Conservation (phyloP, 768 basidiomycete species). For the Trametes cingulata region DNA sequence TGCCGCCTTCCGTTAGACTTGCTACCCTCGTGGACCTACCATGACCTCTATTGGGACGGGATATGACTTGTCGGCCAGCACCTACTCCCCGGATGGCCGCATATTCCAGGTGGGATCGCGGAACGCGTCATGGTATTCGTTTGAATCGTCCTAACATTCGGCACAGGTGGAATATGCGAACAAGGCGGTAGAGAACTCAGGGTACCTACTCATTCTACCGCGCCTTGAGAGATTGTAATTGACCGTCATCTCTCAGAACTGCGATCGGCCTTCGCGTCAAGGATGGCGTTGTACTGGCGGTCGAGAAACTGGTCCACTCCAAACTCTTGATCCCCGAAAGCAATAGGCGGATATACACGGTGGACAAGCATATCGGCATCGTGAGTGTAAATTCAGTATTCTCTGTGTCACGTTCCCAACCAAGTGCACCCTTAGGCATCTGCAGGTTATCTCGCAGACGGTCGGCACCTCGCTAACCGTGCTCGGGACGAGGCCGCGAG, state of each 20-base stretch:
- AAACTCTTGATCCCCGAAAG: slow-evolving; percentile 92
- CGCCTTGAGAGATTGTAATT: neutral
- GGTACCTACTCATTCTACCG: slow-evolving; percentile 49
- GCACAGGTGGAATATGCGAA: slow-evolving; percentile 94
- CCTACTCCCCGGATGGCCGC: slow-evolving; percentile 95
- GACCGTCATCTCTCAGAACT: slow-evolving; percentile 54
- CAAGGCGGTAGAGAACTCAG: slow-evolving; percentile 98
- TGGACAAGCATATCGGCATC: slow-evolving; percentile 93
- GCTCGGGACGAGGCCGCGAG: slow-evolving; percentile 82
- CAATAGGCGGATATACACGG: slow-evolving; percentile 90
- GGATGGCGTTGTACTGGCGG: slow-evolving; percentile 91
- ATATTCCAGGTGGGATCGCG: slow-evolving; percentile 82
- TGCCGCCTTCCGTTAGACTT: neutral
- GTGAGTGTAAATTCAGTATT: slow-evolving; percentile 42
- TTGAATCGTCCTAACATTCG: neutral
- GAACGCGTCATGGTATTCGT: slow-evolving; percentile 11
- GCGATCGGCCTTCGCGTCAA: slow-evolving; percentile 95
- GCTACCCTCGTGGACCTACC: slow-evolving; percentile 1
- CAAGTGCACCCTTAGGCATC: slow-evolving; percentile 69
- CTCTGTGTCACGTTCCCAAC: neutral
- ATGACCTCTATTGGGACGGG: slow-evolving; percentile 99
- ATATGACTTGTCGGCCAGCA: slow-evolving; percentile 93
- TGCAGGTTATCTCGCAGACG: slow-evolving; percentile 91
- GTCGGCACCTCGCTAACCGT: slow-evolving; percentile 80
- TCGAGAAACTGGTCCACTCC: slow-evolving; percentile 97